A percentile compares a stretch with the other conserved stretches of the same genome.
phyloP scores from a whole-genome alignment of 2,329 filamentous ascomycete species.

The Tolypocladium nubicola region DNA sequence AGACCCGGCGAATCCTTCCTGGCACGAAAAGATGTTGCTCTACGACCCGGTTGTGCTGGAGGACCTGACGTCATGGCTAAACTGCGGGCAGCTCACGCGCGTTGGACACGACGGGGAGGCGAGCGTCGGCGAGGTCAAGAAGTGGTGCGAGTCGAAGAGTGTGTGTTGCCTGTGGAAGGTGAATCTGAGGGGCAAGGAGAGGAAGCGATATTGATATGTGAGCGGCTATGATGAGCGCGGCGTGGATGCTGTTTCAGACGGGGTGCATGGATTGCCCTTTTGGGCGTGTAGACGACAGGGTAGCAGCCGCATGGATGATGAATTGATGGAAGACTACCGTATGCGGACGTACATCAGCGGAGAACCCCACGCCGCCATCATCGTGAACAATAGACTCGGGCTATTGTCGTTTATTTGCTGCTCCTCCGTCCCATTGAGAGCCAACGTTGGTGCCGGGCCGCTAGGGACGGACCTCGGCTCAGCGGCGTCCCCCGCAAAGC shows the following conservation, averaged over 20 bases:
- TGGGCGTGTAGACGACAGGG: background rate
- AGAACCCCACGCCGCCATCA: background rate
- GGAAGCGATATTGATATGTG: slow-evolving; percentile 30
- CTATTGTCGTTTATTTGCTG: no score
- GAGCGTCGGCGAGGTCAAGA: slow-evolving; percentile 57
- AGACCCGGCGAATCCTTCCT: slow-evolving; percentile 48
- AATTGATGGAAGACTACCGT: background rate
- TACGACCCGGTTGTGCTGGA: slow-evolving; percentile 88
- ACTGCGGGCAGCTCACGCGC: slow-evolving; percentile 53
- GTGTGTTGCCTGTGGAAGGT: slow-evolving; percentile 72
- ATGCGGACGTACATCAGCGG: background rate
- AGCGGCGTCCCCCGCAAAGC: no score
- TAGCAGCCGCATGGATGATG: background rate
- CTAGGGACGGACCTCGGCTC: no score
- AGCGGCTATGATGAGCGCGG: background rate
- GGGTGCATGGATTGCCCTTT: background rate
- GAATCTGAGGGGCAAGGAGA: slow-evolving; percentile 38
- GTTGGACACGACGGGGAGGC: slow-evolving; percentile 58
- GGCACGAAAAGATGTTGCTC: slow-evolving; percentile 88
- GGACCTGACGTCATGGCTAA: slow-evolving; percentile 75
- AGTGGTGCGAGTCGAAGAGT: slow-evolving; percentile 82
- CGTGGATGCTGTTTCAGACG: background rate
- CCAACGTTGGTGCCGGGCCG: no score
- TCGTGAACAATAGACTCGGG: no score
- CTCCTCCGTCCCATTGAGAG: no score